Conservation (phyloP, 768 basidiomycete species). For the Rhodotorula kratochvilovae region DNA sequence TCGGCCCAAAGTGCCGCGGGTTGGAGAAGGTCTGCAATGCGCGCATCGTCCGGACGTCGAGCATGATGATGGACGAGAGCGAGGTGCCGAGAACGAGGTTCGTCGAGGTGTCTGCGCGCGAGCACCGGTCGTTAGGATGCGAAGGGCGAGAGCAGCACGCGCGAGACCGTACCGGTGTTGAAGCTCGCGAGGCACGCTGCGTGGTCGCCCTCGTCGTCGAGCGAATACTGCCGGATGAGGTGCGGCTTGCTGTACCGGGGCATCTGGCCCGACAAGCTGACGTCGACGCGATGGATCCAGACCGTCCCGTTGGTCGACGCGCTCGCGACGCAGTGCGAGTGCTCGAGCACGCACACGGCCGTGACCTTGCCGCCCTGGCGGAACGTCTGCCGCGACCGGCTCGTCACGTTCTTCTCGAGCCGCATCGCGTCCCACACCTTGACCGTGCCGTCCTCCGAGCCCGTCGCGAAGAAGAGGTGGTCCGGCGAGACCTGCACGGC, state of each 20-base stretch:
- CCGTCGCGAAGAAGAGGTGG: constrained; percentile 69
- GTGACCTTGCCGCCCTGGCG: constrained; percentile 63
- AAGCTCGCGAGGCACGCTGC: constrained; percentile 79
- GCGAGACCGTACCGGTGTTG: constrained; percentile 74
- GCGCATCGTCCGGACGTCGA: constrained; percentile 82
- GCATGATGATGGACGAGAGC: constrained; percentile 64
- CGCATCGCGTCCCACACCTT: constrained; percentile 62
- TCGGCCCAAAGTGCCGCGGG: constrained; percentile 77
- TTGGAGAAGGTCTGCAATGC: constrained; percentile 72
- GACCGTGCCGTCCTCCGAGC: constrained; percentile 50
- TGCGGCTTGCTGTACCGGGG: constrained; percentile 81
- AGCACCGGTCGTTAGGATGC: not conserved
- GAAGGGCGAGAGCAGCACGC: constrained; percentile 13
- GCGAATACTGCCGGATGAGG: constrained; percentile 71
- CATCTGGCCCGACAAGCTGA: constrained; percentile 61
- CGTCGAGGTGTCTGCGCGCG: constrained; percentile 61
- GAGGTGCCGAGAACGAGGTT: constrained; percentile 82
- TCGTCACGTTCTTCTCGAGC: constrained; percentile 89
- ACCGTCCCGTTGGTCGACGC: constrained; percentile 79
- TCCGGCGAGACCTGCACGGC: constrained; percentile 84
- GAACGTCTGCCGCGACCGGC: constrained; percentile 56
- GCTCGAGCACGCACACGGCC: constrained; percentile 71
- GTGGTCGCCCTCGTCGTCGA: constrained; percentile 70
- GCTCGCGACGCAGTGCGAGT: constrained; percentile 76
- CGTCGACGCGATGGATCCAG: constrained; percentile 75